phyloP scores from a whole-genome alignment of 805 yeast genomes.

The Zygoascus ofunaensis region DNA sequence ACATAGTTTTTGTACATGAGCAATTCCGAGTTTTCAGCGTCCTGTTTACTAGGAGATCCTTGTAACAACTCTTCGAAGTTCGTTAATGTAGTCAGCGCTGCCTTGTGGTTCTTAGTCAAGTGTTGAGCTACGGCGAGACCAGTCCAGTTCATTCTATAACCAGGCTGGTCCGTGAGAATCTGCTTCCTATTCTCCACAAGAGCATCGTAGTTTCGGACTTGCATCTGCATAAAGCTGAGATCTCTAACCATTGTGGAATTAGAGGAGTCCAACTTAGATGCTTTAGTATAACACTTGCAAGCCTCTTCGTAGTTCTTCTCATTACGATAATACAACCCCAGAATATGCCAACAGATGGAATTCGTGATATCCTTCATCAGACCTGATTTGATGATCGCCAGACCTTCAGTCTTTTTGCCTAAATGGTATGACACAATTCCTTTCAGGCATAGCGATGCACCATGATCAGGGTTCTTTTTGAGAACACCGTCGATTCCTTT shows the following conservation, averaged over 20 bases:
- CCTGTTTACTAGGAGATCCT: conserved; percentile 46
- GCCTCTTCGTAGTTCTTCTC: conserved; percentile 66
- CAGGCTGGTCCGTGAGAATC: conserved; percentile 64
- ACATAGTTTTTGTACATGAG: conserved; percentile 61
- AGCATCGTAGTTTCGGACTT: conserved; percentile 61
- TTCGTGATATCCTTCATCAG: conserved; percentile 48
- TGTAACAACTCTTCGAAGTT: conserved; percentile 68
- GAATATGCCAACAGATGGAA: conserved; percentile 72
- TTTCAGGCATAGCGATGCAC: conserved; percentile 77
- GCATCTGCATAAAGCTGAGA: conserved; percentile 69
- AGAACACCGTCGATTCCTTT: conserved; percentile 65
- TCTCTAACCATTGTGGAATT: conserved; percentile 78
- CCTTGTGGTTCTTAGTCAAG: conserved; percentile 53
- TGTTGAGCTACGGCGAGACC: conserved; percentile 79
- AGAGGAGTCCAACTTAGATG: conserved; percentile 66
- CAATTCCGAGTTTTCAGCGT: conserved; percentile 75
- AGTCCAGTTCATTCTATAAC: conserved; percentile 87
- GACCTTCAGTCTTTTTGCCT: conserved; percentile 57
- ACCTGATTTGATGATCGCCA: conserved; percentile 51
- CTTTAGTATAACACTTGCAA: conserved; percentile 63
- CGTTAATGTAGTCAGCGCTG: conserved; percentile 61
- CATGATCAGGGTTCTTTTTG: conserved; percentile 66
- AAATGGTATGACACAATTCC: conserved; percentile 57
- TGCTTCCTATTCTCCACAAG: conserved; percentile 55
- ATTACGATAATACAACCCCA: conserved; percentile 73